These are phyloP conservation scores for Penicillium fuscoglaucum DNA, from an alignment of 2,329 filamentous ascomycete species.

Conservation along the genomic window DNA sequence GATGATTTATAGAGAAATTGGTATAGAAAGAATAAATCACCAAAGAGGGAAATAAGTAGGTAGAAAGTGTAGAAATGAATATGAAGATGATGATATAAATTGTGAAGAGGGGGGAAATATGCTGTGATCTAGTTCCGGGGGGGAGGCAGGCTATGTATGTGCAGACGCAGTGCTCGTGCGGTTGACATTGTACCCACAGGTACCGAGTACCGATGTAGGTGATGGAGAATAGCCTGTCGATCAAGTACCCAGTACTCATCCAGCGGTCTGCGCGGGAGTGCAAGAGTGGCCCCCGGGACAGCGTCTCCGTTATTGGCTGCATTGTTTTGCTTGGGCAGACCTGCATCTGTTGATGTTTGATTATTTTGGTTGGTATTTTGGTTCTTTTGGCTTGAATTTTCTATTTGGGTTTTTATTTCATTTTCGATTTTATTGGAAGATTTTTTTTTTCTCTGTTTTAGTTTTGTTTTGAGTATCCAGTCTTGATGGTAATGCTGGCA, in stretches of 20 bases:
- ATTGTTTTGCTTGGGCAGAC: constrained; percentile 67
- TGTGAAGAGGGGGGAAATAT: constrained; percentile 9
- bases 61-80: background rate
- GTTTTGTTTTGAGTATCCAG: background rate
- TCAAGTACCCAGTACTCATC: constrained; percentile 18
- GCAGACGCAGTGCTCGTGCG: constrained; percentile 12
- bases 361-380: constrained; percentile 3
- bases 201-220: constrained; percentile 9
- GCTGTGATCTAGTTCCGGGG: constrained; percentile 10
- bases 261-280: constrained; percentile 20
- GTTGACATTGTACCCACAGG: constrained; percentile 13
- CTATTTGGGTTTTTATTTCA: background rate
- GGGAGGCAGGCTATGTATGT: constrained; percentile 8
- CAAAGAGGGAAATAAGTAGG: constrained; percentile 5
- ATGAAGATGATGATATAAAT: constrained; percentile 10
- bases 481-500: background rate
- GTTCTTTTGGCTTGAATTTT: background rate
- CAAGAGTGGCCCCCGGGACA: constrained; percentile 5
- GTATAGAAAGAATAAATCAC: constrained; percentile 8
- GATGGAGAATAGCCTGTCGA: constrained; percentile 8
- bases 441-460: background rate
- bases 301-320: constrained; percentile 54
- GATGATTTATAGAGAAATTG: constrained; percentile 6
- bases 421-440: background rate
- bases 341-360: constrained; percentile 17